Percentiles rank a stretch among this genome's conserved stretches.
These are phyloP conservation scores for Lotus japonicus DNA, from an alignment of 306 rosid species.

Conservation along the genomic window DNA sequence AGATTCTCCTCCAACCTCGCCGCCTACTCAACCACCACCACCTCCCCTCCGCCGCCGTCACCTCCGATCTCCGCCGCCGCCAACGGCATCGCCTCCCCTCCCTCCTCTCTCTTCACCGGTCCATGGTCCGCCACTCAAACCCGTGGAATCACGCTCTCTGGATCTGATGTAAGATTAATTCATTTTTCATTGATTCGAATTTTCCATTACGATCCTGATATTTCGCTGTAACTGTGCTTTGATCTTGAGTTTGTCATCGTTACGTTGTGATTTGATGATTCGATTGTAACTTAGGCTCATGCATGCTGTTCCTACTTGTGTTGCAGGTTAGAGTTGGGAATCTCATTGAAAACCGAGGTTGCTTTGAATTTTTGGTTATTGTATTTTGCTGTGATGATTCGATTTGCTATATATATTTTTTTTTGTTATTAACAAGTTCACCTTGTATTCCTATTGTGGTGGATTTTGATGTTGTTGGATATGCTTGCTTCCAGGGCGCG, in stretches of 20 bases:
- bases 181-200: background rate
- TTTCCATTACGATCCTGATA: background rate
- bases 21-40: background rate
- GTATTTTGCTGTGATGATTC: background rate
- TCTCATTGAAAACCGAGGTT: constrained; percentile 61
- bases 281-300: background rate
- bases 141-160: constrained; percentile 53
- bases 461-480: constrained; percentile 22
- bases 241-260: background rate
- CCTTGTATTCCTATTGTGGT: constrained; percentile 13
- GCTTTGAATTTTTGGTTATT: background rate
- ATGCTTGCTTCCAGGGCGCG: constrained; percentile 49
- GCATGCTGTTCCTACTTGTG: background rate
- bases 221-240: background rate
- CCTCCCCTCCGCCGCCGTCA: constrained; percentile 5
- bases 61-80: constrained; percentile 13
- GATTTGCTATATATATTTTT: background rate
- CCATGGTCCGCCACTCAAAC: constrained; percentile 60
- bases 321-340: constrained; percentile 64
- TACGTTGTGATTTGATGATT: background rate
- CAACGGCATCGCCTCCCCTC: background rate
- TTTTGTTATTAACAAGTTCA: constrained; percentile 17
- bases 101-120: constrained; percentile 23
- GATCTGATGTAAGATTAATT: constrained; percentile 52
- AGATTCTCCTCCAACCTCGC: constrained; percentile 21